Evolutionary conservation across 768 basidiomycete genomes (phyloP).

Genomic region (Trichaptum fuscoviolaceum): DNA sequence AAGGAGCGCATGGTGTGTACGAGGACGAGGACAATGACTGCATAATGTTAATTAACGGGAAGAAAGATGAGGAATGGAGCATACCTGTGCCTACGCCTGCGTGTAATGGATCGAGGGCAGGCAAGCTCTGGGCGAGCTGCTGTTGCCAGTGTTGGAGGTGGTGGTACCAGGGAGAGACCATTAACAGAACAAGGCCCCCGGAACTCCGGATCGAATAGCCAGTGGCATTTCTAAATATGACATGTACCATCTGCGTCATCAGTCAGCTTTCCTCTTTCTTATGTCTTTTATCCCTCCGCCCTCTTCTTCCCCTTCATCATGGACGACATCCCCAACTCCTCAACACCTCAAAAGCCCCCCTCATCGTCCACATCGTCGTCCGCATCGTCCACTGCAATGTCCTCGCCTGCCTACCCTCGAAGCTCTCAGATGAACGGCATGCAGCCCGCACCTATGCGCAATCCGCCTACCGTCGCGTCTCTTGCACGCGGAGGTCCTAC

Average conservation of each 20-base stretch:
- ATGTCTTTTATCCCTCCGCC: not conserved
- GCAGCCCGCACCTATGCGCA: constrained; percentile 11
- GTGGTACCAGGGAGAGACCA: constrained; percentile 1
- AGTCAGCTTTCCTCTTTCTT: not conserved
- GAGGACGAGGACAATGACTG: constrained; percentile 6
- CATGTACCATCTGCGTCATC: not conserved
- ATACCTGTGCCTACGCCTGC: constrained; percentile 1
- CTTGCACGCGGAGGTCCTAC: constrained; percentile 14
- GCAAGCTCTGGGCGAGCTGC: not conserved
- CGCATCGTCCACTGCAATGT: constrained; percentile 14
- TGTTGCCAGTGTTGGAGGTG: not conserved
- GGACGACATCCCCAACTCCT: constrained; percentile 13
- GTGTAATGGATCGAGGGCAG: not conserved
- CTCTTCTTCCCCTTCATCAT: not conserved
- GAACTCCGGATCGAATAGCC: not conserved
- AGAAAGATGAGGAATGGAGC: not conserved
- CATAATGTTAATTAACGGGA: constrained; percentile 1
- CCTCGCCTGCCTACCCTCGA: constrained; percentile 13
- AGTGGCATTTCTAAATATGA: not conserved
- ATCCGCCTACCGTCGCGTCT: constrained; percentile 15
- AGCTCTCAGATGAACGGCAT: not conserved
- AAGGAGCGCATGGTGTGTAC: constrained; percentile 17
- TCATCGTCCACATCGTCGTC: not conserved
- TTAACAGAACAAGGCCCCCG: not conserved
- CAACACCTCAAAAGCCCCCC: constrained; percentile 11